Evolutionary conservation across 106 monocot genomes (phyloP), one percentile per base, ranked within the genome.

Genomic region (Chionographis japonica): DNA sequence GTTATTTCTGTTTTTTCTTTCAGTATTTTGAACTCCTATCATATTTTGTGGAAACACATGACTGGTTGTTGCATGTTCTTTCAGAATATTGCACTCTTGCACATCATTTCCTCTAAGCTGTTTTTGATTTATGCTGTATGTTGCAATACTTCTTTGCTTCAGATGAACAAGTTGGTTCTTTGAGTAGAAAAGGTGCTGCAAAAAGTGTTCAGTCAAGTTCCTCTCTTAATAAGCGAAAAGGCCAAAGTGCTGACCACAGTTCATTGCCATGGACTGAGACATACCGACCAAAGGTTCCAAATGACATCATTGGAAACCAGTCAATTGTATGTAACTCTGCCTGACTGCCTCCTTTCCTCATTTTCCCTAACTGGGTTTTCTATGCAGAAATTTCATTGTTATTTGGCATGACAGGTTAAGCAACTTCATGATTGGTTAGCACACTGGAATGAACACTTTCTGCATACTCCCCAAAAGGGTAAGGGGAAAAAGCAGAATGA

Each of bases 361-460:
- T 66, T 42, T 71, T 51, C 46, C 4, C 6, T 13, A 69, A 35
- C 59, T 68, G 17, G 53, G 6, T 61, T 18, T 50, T 35, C 54
- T 74, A 46, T 67, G 12, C 50, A 42, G 20, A 65, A 56, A 60
- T 40, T 18, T 78, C 40, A 65, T 35, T 68, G 13, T 59, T 58
- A 53, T 49, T n/a, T 58, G 39, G 40, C 37, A 16, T 54, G 3
- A 56, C 57, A 98, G 97, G 79, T 90, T 70, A 92, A 98, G 60
- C 92, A 98, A 73, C 92, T 98, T 40, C 92, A 87, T 83, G 92
- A 89, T 73, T 98, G 97, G 97, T 79, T 98, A 56, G 68, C 63
- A 12, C 58, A 69, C 12, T 98, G 97, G 97, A 72, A 90, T 60
- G 66, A 85, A 53, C 78, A 83, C 17, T 98, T 98, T 73, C 63